Conservation (phyloP, 495 filamentous ascomycete species). For the Glarea lozoyensis region DNA sequence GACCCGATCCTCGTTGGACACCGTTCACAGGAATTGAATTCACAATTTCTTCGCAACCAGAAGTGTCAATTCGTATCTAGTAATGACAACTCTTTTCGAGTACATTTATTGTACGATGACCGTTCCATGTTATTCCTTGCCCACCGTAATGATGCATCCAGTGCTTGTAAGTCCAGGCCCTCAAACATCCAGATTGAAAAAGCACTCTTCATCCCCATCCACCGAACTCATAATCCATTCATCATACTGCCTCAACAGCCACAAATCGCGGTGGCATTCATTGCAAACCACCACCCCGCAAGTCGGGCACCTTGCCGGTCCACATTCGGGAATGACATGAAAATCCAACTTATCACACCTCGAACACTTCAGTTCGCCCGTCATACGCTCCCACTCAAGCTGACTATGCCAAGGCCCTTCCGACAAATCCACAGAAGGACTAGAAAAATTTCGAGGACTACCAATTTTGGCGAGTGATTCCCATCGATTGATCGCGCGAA, state of each 20-base stretch:
- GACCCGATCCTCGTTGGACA: no score
- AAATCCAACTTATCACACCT: constrained; percentile 13
- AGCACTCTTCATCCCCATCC: not conserved
- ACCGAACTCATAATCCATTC: constrained; percentile 2
- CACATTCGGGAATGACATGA: constrained; percentile 13
- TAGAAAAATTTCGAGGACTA: not conserved
- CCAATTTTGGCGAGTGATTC: constrained; percentile 10
- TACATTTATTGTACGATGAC: no score
- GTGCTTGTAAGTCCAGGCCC: no score
- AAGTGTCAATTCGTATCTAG: no score
- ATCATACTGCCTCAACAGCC: constrained; percentile 11
- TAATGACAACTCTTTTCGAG: no score
- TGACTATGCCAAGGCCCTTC: constrained; percentile 15
- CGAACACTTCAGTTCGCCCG: constrained; percentile 12
- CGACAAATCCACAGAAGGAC: not conserved
- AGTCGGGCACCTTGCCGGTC: constrained; percentile 10
- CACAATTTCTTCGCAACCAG: no score
- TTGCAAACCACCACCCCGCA: constrained; percentile 13
- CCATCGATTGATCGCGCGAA: constrained; percentile 11
- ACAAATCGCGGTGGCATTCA: constrained; percentile 10
- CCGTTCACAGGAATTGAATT: no score
- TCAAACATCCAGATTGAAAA: no score
- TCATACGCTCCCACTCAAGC: constrained; percentile 12
- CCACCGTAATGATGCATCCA: no score
- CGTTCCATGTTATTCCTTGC: no score